phyloP scores from a whole-genome alignment of 257 asterid genomes.

The Nemophila menziesii region DNA sequence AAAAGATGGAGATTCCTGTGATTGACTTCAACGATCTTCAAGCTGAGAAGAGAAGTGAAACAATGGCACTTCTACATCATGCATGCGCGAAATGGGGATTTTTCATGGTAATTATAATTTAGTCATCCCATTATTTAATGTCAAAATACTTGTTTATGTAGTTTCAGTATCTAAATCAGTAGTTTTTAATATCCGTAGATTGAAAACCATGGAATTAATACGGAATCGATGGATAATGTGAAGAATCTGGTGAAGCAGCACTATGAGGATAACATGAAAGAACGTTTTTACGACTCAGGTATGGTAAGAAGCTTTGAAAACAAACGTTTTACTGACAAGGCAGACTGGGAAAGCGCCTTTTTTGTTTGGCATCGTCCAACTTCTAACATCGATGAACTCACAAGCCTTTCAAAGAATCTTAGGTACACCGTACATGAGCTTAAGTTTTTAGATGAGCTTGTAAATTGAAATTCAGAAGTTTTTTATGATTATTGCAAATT shows the following conservation, averaged over 20 bases:
- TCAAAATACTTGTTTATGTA: background rate
- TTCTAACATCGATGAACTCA: conserved; percentile 42
- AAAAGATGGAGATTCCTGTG: conserved; percentile 81
- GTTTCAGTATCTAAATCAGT: background rate
- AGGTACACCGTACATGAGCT: conserved; percentile 28
- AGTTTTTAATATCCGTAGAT: conserved; percentile 35
- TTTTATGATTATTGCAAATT: background rate
- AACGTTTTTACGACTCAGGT: conserved; percentile 34
- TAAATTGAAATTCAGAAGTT: background rate
- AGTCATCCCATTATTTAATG: background rate
- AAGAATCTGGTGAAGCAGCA: conserved; percentile 48
- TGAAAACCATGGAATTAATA: conserved; percentile 68
- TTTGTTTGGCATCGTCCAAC: conserved; percentile 64
- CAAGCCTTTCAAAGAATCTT: conserved; percentile 38
- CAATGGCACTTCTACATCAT: conserved; percentile 66
- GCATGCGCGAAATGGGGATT: conserved; percentile 86
- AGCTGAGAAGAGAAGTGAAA: conserved; percentile 38
- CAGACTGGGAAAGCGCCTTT: conserved; percentile 75
- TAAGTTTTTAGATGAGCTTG: background rate
- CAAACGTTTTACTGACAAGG: conserved; percentile 19
- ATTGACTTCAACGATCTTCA: conserved; percentile 46
- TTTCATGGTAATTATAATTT: conserved; percentile 55
- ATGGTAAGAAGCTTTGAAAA: conserved; percentile 39
- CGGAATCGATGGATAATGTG: conserved; percentile 49
- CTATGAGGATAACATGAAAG: conserved; percentile 51